Conservation (phyloP, 352 stramenopile genomes). For the Plasmopara muralis region DNA sequence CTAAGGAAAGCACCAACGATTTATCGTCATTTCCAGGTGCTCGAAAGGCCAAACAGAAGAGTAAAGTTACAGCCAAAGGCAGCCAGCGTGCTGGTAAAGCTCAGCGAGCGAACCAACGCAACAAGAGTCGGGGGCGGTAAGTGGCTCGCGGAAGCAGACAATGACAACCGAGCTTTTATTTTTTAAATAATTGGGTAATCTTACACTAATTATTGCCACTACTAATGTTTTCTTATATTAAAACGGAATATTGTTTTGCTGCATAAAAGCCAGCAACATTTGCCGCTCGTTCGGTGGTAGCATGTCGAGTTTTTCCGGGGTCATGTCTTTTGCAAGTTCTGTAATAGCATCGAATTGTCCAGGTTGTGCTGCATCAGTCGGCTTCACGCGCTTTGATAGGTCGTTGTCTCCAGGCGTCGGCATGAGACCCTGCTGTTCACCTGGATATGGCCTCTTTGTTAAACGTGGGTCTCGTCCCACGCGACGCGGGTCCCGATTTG, state of each 20-base stretch:
- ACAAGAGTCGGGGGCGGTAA: conserved; percentile 41
- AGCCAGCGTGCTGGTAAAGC: conserved; percentile 55
- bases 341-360: conserved; percentile 57
- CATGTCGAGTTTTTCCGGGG: conserved; percentile 72
- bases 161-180: neutral
- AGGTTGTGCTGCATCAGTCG: conserved; percentile 11
- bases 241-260: conserved; percentile 74
- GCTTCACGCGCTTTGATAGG: conserved; percentile 22
- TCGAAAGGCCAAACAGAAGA: conserved; percentile 38
- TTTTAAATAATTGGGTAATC: neutral
- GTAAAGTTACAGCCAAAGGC: conserved; percentile 32
- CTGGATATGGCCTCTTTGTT: conserved; percentile 32
- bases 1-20: conserved; percentile 77
- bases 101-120: conserved; percentile 41
- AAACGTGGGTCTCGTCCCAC: conserved; percentile 51
- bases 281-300: conserved; percentile 70
- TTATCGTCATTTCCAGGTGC: conserved; percentile 54
- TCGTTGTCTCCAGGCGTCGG: conserved; percentile 18
- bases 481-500: conserved; percentile 47
- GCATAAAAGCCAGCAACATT: conserved; percentile 74
- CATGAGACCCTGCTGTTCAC: conserved; percentile 18
- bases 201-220: neutral
- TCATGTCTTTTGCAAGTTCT: conserved; percentile 74
- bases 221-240: no score
- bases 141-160: neutral